phyloP scores from a whole-genome alignment of 108 stramenopile genomes.

The Schizochytrium sp. region DNA sequence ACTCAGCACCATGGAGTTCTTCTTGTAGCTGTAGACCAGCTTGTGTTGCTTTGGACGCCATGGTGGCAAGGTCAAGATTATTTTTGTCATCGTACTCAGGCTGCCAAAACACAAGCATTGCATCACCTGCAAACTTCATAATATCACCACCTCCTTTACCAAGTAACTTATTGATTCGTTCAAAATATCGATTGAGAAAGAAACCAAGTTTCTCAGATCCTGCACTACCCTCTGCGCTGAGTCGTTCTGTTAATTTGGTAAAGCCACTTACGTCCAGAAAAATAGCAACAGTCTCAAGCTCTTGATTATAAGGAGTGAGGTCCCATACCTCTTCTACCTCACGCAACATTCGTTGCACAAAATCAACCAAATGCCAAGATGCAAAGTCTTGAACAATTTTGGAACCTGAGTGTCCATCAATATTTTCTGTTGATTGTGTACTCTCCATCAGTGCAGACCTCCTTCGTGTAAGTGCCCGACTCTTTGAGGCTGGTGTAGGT shows the following conservation, averaged over 20 bases:
- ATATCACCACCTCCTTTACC: conserved; percentile 76
- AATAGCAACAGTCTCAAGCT: conserved; percentile 71
- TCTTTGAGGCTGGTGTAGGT: neutral
- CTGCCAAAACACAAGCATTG: conserved; percentile 78
- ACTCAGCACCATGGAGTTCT: conserved; percentile 58
- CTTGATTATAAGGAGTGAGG: neutral
- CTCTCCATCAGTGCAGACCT: conserved; percentile 13
- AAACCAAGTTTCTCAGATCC: conserved; percentile 76
- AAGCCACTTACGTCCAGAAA: conserved; percentile 79
- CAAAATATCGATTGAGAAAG: conserved; percentile 76
- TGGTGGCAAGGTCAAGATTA: conserved; percentile 34
- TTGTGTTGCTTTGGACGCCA: conserved; percentile 70
- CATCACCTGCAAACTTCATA: conserved; percentile 79
- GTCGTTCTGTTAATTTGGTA: conserved; percentile 72
- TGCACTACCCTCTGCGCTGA: conserved; percentile 65
- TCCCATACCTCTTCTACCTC: neutral
- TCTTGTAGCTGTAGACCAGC: conserved; percentile 73
- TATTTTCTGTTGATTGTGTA: neutral
- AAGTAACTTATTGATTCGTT: conserved; percentile 74
- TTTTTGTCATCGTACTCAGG: conserved; percentile 57
- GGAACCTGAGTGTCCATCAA: neutral
- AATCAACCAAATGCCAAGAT: neutral
- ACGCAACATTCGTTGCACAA: neutral
- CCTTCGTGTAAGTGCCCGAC: neutral
- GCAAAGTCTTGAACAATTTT: conserved; percentile 26